Evolutionary conservation across 495 filamentous ascomycete genomes (phyloP), one percentile per base, ranked within the genome.

Genomic region (Cudoniella acicularis): DNA sequence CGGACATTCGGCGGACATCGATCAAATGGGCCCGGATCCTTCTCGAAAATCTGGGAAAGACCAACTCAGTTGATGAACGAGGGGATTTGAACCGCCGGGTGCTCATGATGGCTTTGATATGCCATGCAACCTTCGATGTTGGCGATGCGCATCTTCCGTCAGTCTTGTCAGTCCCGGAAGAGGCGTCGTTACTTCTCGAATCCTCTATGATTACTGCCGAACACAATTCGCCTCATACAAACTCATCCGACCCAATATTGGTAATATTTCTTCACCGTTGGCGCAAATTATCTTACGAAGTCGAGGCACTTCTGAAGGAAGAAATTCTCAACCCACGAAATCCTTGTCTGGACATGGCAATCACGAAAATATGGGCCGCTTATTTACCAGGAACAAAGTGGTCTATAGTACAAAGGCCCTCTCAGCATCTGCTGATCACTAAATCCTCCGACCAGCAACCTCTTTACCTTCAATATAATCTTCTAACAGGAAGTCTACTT

Each of bases 401-500:
- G 72, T 21, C 25, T 10, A 40, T 59, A 11, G 16, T 58, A 6
- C 8, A 21, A 3, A 55, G 10, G 1, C 63, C 67, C 9, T 56
- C 55, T 22, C 51, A 71, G 17, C 64, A 71, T 21, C 77, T 71
- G 74, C 41, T 77, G 10, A 36, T 60, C 10, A 69, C 65, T 2
- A 57, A 58, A 25, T 70, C 64, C n/a, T 11, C 18, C 10, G 49
- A 53, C 17, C 45, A 48, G 11, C 24, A 54, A 3, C 30, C 65
- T n/a, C 17, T 57, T 21, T 42, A 42, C 0, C 68, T 82, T 2
- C 69, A 78, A 46, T 82, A 68, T 54, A 80, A 84, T 61, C 48
- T 79, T 16, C 65, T 83, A 17, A 73, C 69, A 25, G 76, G 77
- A 0, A 70, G 73, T 46, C 65, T 84, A 1, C 73, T 82, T 22